Conservation (phyloP, 2,329 filamentous ascomycete species). For the Neofusicoccum sp. region DNA sequence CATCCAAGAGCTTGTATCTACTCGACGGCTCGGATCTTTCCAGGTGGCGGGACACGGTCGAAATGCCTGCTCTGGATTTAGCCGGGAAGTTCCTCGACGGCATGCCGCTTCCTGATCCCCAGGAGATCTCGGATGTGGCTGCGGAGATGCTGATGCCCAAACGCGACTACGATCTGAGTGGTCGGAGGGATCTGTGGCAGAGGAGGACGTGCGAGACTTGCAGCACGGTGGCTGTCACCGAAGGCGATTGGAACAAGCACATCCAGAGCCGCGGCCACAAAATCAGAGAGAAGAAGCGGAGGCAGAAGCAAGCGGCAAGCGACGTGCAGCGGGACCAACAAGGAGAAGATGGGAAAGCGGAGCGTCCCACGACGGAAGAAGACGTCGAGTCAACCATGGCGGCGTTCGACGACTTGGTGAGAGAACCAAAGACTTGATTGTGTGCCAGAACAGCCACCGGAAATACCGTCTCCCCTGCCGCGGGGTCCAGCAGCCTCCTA, state of each 20-base stretch:
- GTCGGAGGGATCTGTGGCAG: conserved; percentile 46
- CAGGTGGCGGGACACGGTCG: conserved; percentile 63
- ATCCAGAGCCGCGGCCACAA: conserved; percentile 55
- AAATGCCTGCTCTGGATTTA: conserved; percentile 62
- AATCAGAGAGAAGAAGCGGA: conserved; percentile 20
- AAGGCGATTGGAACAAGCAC: conserved; percentile 59
- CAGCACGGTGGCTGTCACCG: conserved; percentile 53
- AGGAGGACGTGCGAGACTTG: conserved; percentile 71
- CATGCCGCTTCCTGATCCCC: conserved; percentile 53
- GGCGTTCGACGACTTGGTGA: neutral
- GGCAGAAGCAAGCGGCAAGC: conserved; percentile 28
- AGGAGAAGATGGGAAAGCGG: neutral
- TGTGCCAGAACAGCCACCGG: neutral
- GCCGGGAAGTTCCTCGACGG: conserved; percentile 60
- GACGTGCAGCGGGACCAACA: neutral
- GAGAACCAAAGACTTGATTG: neutral
- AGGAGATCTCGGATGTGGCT: conserved; percentile 56
- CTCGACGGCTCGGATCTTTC: conserved; percentile 73
- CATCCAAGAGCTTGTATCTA: conserved; percentile 65
- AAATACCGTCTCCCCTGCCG: too few relatives aligned
- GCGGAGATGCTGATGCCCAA: conserved; percentile 57
- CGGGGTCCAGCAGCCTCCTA: neutral
- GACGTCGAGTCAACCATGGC: neutral
- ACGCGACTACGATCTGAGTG: conserved; percentile 47
- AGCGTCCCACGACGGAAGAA: neutral